Conservation (phyloP, 108 stramenopile genomes). For the Fragilaria crotonensis region DNA sequence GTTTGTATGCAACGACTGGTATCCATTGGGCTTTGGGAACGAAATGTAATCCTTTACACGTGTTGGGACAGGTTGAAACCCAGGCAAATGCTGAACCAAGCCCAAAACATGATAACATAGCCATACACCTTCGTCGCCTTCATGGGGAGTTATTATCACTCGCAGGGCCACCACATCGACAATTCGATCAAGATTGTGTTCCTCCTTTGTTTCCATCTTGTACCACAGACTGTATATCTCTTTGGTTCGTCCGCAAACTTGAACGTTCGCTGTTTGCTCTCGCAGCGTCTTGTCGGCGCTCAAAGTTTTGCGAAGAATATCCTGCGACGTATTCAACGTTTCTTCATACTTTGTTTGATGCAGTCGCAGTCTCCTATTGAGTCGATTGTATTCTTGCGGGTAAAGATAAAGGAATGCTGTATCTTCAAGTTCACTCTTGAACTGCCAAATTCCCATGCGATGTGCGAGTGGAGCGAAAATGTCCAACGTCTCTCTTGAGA, state of each 20-base stretch:
- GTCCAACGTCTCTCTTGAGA: slow-evolving; percentile 88
- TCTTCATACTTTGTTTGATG: slow-evolving; percentile 66
- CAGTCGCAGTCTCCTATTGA: slow-evolving; percentile 55
- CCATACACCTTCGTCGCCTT: slow-evolving; percentile 71
- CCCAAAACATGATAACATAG: slow-evolving; percentile 93
- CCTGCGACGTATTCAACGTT: slow-evolving; percentile 72
- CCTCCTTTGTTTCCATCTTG: slow-evolving; percentile 88
- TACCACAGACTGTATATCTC: slow-evolving; percentile 92
- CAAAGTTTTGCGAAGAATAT: slow-evolving; percentile 63
- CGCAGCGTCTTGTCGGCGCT: slow-evolving; percentile 55
- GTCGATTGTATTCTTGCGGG: slow-evolving; percentile 81
- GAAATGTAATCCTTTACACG: slow-evolving; percentile 93
- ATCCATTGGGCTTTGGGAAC: slow-evolving; percentile 91
- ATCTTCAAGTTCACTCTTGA: slow-evolving; percentile 94
- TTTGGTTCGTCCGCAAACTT: slow-evolving; percentile 85
- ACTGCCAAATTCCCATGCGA: slow-evolving; percentile 94
- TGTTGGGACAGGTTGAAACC: slow-evolving; percentile 85
- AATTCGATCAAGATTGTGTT: slow-evolving; percentile 78
- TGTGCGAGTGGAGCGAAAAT: slow-evolving; percentile 96
- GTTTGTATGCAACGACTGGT: slow-evolving; percentile 89
- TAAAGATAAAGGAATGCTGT: slow-evolving; percentile 92
- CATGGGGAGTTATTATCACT: slow-evolving; percentile 76
- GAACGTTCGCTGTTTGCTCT: slow-evolving; percentile 57
- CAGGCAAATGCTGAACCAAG: slow-evolving; percentile 82
- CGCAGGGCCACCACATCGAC: slow-evolving; percentile 90